Conservation (phyloP, 768 basidiomycete genomes). For the Russula brevipes region DNA sequence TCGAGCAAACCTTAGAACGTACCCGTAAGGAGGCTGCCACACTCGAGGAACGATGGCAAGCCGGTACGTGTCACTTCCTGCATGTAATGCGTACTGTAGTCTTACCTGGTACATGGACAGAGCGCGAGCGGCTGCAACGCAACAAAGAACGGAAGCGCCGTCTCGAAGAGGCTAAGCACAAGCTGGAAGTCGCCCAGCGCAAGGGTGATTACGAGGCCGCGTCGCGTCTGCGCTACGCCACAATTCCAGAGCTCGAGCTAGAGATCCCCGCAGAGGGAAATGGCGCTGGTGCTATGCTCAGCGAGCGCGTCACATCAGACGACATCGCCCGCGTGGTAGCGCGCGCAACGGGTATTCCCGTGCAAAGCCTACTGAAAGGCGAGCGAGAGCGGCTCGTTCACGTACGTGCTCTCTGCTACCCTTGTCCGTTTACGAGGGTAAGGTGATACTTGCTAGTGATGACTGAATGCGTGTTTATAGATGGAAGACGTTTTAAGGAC, state of each 20-base stretch:
- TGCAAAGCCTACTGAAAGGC: conserved; percentile 81
- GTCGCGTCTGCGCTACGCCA: conserved; percentile 75
- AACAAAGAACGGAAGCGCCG: conserved; percentile 59
- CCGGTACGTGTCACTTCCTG: conserved; percentile 40
- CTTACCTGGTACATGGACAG: conserved; percentile 33
- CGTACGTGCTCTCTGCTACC: conserved; percentile 41
- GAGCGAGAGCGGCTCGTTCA: conserved; percentile 87
- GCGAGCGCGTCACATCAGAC: conserved; percentile 82
- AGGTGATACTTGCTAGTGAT: neutral
- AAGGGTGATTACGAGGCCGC: conserved; percentile 84
- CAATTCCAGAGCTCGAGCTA: conserved; percentile 74
- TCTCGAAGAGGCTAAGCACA: conserved; percentile 78
- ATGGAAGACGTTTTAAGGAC: conserved; percentile 78
- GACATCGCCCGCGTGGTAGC: conserved; percentile 88
- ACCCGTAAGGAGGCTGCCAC: conserved; percentile 61
- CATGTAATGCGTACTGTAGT: neutral
- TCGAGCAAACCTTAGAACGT: conserved; percentile 55
- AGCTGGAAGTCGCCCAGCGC: conserved; percentile 83
- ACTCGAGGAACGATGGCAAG: conserved; percentile 66
- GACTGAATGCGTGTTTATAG: conserved; percentile 35
- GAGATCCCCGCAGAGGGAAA: conserved; percentile 54
- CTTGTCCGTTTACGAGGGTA: neutral
- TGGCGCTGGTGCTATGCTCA: conserved; percentile 61
- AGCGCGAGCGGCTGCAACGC: conserved; percentile 61
- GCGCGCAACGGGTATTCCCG: conserved; percentile 85